phyloP scores from a whole-genome alignment of 2,329 filamentous ascomycete genomes.

The Boeremia exigua region DNA sequence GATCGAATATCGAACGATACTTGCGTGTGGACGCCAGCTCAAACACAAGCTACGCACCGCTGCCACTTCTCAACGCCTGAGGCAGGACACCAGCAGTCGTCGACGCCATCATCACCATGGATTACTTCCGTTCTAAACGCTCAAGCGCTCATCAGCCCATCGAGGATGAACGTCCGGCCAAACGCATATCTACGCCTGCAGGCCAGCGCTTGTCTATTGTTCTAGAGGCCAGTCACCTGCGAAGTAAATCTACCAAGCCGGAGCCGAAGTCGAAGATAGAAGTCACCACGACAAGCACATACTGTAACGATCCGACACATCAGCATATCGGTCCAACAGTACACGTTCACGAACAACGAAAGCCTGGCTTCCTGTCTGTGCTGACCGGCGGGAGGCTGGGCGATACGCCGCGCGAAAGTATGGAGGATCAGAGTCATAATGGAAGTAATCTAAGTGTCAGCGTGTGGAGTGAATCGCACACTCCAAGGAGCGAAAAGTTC shows the following conservation, averaged over 20 bases:
- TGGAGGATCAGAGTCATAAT: slow-evolving; percentile 32
- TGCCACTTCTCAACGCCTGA: slow-evolving; percentile 2
- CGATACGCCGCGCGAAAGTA: slow-evolving; percentile 41
- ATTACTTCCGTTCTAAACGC: slow-evolving; percentile 33
- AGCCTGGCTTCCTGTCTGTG: slow-evolving; percentile 27
- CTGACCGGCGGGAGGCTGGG: slow-evolving; percentile 32
- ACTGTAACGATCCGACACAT: slow-evolving; percentile 36
- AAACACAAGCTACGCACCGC: slow-evolving; percentile 4
- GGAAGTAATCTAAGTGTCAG: slow-evolving; percentile 43
- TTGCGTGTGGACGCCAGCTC: slow-evolving; percentile 10
- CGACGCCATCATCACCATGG: slow-evolving; percentile 26
- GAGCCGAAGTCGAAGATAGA: slow-evolving; percentile 34
- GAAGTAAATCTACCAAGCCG: slow-evolving; percentile 25
- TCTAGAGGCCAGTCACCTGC: slow-evolving; percentile 41
- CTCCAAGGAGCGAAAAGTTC: slow-evolving; percentile 41
- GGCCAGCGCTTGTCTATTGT: slow-evolving; percentile 51
- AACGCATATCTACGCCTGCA: slow-evolving; percentile 52
- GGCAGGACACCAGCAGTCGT: slow-evolving; percentile 2
- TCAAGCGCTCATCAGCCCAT: slow-evolving; percentile 31
- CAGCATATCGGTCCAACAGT: slow-evolving; percentile 30
- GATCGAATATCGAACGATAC: slow-evolving; percentile 15
- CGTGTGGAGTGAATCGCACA: slow-evolving; percentile 42
- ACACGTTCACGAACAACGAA: slow-evolving; percentile 26
- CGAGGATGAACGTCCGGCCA: slow-evolving; percentile 41
- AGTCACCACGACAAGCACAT: slow-evolving; percentile 37